Evolutionary conservation across 352 stramenopile species (phyloP), one percentile per base, ranked within the genome.

Genomic region (Pythium aristosporum): DNA sequence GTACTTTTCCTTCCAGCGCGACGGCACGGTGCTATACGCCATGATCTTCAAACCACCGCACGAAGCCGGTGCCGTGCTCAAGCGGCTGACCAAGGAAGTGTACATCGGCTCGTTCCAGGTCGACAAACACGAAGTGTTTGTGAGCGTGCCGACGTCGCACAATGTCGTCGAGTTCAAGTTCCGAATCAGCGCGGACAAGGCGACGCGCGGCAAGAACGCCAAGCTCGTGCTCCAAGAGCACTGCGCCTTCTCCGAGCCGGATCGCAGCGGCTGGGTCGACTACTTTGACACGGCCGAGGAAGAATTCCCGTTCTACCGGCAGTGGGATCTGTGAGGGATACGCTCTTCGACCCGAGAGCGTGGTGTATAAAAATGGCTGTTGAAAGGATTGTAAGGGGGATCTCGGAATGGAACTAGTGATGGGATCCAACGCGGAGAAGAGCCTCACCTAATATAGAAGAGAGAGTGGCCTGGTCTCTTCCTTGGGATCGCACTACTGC

Each of bases 41-140:
- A 91, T 93, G 82, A 72, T 91, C 39, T 89, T 91, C 63, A 86
- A 85, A 61, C 66, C 80, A 12, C 85, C 85, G 20, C 77, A 89
- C 55, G 80, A 91, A 30, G 68, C 64, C 39, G 69, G 73, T 4
- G 59, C 67, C 20, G 54, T 75, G 32, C 68, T 85, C 7, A 54
- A 54, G 37, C 43, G 52, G 20, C 53, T 52, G 21, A 54, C 34
- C 44, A 68, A 63, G 36, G 54, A 83, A 44, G 69, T 91, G 7
- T 79, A 75, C 54, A 56, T 73, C 15, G 84, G 84, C 0, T 72
- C 60, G n/a, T 93, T 82, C 66, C 73, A 80, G 57, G 80, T 93
- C 21, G 75, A 89, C 49, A 79, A 76, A 15, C 72, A 89, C 55
- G 68, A 85, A 39, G 46, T 91, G n/a, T 77, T 85, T 37, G 77